These are phyloP conservation scores for Nannizzia gypsea DNA, from an alignment of 2,329 filamentous ascomycete genomes.

Conservation along the genomic window DNA sequence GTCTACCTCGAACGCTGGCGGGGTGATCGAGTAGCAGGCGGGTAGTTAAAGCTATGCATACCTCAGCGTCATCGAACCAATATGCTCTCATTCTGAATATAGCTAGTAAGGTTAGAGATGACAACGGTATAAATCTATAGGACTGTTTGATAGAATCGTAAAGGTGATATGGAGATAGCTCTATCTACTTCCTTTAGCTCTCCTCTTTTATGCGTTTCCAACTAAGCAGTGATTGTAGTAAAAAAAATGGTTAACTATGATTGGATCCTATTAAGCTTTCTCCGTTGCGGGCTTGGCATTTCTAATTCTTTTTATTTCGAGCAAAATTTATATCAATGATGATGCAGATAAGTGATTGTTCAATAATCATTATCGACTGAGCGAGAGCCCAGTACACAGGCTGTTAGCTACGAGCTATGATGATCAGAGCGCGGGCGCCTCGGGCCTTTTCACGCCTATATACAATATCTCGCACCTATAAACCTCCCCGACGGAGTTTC, in stretches of 20 bases:
- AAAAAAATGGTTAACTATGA: background rate
- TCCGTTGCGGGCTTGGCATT: background rate
- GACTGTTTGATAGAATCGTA: background rate
- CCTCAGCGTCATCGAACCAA: slow-evolving; percentile 56
- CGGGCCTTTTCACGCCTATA: slow-evolving; percentile 21
- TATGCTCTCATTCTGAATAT: slow-evolving; percentile 53
- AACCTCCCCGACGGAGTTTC: slow-evolving; percentile 22
- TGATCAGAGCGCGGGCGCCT: slow-evolving; percentile 26
- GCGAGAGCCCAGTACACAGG: background rate
- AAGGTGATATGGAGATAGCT: background rate
- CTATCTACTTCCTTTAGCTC: background rate
- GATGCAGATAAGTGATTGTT: background rate
- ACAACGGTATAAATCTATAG: background rate
- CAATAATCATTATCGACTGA: background rate
- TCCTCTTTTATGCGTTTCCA: too few species aligned
- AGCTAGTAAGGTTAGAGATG: background rate
- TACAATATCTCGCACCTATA: slow-evolving; percentile 16
- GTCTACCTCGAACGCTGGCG: background rate
- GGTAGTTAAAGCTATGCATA: too few species aligned
- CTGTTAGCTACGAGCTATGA: slow-evolving; percentile 13
- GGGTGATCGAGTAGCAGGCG: background rate
- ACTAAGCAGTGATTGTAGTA: background rate
- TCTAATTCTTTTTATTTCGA: background rate
- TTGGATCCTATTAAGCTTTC: background rate
- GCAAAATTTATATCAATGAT: background rate